Evolutionary conservation across 257 asterid genomes (phyloP).

Genomic region (Plantago major): DNA sequence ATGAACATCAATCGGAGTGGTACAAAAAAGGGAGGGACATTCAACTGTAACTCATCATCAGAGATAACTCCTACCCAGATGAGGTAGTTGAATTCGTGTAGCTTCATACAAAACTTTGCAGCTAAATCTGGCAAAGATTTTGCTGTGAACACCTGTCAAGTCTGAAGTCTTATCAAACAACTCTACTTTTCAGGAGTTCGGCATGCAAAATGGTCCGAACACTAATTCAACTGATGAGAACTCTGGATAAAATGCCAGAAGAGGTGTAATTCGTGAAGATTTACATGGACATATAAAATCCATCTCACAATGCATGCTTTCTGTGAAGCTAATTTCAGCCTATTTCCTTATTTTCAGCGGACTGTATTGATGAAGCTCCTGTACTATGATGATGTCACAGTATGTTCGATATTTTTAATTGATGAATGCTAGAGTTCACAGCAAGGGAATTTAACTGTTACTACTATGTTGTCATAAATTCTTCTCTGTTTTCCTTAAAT

Average conservation of each 20-base stretch:
- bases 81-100: constrained; percentile 45
- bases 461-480: not conserved
- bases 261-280: constrained; percentile 47
- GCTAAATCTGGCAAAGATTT: constrained; percentile 15
- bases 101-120: constrained; percentile 1
- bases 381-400: constrained; percentile 84
- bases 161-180: constrained; percentile 12
- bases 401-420: constrained; percentile 29
- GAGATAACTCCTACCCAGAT: constrained; percentile 85
- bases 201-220: constrained; percentile 96
- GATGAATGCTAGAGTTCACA: not conserved
- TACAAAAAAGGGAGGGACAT: constrained; percentile 68
- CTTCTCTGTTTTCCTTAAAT: not conserved
- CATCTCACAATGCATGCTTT: constrained; percentile 15
- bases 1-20: constrained; percentile 86
- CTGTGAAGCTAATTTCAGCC: constrained; percentile 16
- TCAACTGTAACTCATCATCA: constrained; percentile 56
- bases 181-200: constrained; percentile 61
- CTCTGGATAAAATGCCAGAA: constrained; percentile 92
- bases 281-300: constrained; percentile 13
- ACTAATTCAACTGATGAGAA: constrained; percentile 82
- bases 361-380: constrained; percentile 92
- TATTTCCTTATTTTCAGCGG: constrained; percentile 53
- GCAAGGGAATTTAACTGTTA: not conserved
- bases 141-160: not conserved